Evolutionary conservation across 2,329 filamentous ascomycete genomes (phyloP).

Genomic region (Aureobasidium namibiae): DNA sequence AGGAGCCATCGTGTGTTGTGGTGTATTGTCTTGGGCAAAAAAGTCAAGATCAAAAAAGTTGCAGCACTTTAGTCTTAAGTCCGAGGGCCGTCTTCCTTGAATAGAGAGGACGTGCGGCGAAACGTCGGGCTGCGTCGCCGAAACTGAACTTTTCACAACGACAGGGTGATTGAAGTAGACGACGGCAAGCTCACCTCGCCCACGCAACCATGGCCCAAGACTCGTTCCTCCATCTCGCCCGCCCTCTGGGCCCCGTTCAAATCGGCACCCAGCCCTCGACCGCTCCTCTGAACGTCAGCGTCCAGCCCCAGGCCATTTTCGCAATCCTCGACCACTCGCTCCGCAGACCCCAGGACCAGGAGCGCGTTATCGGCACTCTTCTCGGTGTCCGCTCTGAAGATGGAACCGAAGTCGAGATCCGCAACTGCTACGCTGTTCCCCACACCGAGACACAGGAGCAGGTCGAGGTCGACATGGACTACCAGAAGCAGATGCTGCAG

Average conservation of each 20-base stretch:
- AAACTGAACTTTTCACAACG: background rate
- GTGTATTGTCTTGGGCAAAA: background rate
- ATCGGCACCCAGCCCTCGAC: slow-evolving; percentile 76
- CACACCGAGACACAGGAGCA: slow-evolving; percentile 98
- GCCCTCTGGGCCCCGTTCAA: slow-evolving; percentile 76
- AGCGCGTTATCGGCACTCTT: slow-evolving; percentile 92
- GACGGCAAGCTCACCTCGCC: slow-evolving; percentile 10
- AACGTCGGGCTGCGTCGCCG: slow-evolving; percentile 9
- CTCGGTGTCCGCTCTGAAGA: slow-evolving; percentile 91
- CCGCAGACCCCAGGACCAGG: slow-evolving; percentile 83
- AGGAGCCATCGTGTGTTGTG: slow-evolving; percentile 9
- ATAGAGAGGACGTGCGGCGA: background rate
- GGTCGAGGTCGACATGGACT: slow-evolving; percentile 99
- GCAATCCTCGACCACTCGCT: slow-evolving; percentile 79
- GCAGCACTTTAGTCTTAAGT: background rate
- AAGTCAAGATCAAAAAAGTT: slow-evolving; percentile 6
- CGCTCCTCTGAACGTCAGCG: slow-evolving; percentile 84
- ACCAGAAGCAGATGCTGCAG: slow-evolving; percentile 98
- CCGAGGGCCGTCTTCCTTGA: background rate
- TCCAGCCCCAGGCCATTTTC: slow-evolving; percentile 81
- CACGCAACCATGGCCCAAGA: slow-evolving; percentile 66
- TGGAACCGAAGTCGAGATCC: slow-evolving; percentile 91
- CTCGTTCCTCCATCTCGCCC: slow-evolving; percentile 88
- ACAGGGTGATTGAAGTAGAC: slow-evolving; percentile 5
- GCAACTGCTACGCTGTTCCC: slow-evolving; percentile 93